Evolutionary conservation across 768 basidiomycete species (phyloP).

Genomic region (Naganishia kalamii): DNA sequence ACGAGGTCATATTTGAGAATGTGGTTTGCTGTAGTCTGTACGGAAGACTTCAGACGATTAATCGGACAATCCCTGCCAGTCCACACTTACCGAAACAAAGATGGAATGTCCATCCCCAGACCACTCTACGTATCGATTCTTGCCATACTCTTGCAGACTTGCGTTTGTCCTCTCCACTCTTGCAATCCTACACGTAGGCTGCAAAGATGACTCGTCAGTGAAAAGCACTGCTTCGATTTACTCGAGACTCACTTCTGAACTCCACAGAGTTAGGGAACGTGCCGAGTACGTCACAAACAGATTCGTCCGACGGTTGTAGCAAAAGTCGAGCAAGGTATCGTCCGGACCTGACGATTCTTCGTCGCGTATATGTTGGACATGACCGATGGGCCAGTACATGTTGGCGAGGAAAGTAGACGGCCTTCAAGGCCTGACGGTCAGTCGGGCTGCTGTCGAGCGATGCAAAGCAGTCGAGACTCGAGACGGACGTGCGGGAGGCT

Average conservation of each 20-base stretch:
- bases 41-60: background rate
- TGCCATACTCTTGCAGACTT: background rate
- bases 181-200: slow-evolving; percentile 7
- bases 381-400: slow-evolving; percentile 9
- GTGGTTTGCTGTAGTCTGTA: background rate
- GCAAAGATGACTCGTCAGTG: background rate
- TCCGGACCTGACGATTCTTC: background rate
- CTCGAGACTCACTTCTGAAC: background rate
- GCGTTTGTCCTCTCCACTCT: background rate
- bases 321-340: slow-evolving; percentile 7
- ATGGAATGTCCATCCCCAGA: background rate
- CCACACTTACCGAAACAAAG: background rate
- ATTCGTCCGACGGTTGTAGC: background rate
- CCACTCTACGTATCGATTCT: background rate
- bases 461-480: no score
- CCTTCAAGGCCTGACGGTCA: no score
- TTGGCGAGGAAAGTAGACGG: background rate
- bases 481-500: no score
- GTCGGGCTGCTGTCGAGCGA: no score
- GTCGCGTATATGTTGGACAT: background rate
- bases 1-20: slow-evolving; percentile 1
- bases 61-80: background rate
- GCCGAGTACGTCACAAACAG: background rate
- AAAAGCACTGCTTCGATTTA: background rate
- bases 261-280: background rate